Conservation (phyloP, 371 early-diverging fungal genomes). For the Parasitella parasitica region DNA sequence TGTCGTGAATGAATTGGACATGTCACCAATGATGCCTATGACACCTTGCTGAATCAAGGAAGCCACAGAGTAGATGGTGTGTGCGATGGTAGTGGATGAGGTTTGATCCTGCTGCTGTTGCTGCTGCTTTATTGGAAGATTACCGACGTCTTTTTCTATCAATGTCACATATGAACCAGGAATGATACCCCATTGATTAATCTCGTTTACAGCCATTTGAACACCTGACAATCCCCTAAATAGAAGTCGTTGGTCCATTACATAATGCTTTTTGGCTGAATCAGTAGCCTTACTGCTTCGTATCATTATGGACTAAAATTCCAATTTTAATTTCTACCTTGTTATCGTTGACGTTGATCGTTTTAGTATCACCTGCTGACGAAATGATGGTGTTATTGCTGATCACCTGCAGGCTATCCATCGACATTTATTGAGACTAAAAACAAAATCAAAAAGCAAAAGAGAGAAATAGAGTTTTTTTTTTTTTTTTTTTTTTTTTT, state of each 20-base stretch:
- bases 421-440: not conserved
- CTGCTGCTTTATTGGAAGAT: constrained; percentile 15
- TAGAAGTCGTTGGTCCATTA: not conserved
- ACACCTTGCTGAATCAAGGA: constrained; percentile 59
- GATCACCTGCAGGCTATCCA: not conserved
- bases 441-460: no score
- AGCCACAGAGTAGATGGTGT: constrained; percentile 54
- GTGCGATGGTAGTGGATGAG: constrained; percentile 29
- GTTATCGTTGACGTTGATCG: not conserved
- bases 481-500: no score
- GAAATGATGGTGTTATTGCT: not conserved
- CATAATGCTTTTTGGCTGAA: not conserved
- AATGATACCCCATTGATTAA: constrained; percentile 48
- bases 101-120: not conserved
- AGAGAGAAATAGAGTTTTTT: no score
- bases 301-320: not conserved
- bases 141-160: constrained; percentile 50
- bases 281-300: not conserved
- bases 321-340: not conserved
- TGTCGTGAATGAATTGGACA: constrained; percentile 55
- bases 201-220: constrained; percentile 54
- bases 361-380: not conserved
- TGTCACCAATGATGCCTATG: constrained; percentile 57
- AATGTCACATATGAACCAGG: constrained; percentile 58
- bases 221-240: constrained; percentile 56